Percentiles rank a stretch among this genome's conserved stretches.
These are phyloP conservation scores for Citropsis articulata DNA, from an alignment of 345 rosid genomes.

Conservation along the genomic window DNA sequence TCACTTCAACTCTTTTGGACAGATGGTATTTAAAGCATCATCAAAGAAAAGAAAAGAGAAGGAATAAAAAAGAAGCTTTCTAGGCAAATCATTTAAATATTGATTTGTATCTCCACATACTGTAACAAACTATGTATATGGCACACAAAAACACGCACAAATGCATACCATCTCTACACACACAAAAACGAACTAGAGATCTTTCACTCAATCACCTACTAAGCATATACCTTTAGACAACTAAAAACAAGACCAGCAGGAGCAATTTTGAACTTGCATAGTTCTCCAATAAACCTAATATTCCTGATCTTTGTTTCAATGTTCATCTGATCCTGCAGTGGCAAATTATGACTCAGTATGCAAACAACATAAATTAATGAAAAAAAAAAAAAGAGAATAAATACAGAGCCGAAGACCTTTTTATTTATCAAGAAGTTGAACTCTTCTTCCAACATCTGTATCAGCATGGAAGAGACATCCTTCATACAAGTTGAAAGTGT, in stretches of 20 bases:
- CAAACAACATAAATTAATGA: not conserved
- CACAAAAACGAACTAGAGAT: not conserved
- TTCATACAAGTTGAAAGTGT: slow-evolving; percentile 94
- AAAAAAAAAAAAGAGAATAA: slow-evolving; percentile 10
- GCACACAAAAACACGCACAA: no score
- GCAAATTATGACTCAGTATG: slow-evolving; percentile 18
- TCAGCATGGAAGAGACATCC: slow-evolving; percentile 83
- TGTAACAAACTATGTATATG: not conserved
- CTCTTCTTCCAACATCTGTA: slow-evolving; percentile 97
- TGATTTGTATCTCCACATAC: not conserved
- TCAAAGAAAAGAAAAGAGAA: not conserved
- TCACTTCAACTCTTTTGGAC: not conserved
- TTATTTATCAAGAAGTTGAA: slow-evolving; percentile 89
- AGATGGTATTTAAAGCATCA: not conserved
- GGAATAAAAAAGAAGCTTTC: not conserved
- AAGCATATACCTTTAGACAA: slow-evolving; percentile 80
- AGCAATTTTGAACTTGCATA: slow-evolving; percentile 90
- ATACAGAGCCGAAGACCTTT: slow-evolving; percentile 51
- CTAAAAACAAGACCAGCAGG: slow-evolving; percentile 80
- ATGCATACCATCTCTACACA: not conserved
- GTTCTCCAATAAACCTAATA: slow-evolving; percentile 96
- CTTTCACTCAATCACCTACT: not conserved
- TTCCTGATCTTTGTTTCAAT: slow-evolving; percentile 97
- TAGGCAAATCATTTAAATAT: not conserved
- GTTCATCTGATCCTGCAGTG: slow-evolving; percentile 96